A percentile compares a stretch with the other conserved stretches of the same genome.
Conservation (phyloP, 495 filamentous ascomycete species). For the Daldinia caldariorum region DNA sequence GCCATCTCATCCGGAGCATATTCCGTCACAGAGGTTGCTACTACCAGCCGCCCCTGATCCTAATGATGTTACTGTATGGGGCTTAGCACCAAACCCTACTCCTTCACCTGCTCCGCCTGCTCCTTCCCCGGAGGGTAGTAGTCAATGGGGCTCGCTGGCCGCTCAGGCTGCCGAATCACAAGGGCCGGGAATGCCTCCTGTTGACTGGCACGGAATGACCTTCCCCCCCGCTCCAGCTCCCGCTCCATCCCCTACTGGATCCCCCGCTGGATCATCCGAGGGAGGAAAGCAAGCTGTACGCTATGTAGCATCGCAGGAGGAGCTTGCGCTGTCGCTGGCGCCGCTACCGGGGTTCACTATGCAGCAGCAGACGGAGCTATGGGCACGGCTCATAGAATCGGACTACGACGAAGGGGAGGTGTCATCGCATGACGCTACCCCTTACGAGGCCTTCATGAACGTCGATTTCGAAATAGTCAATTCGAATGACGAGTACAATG, state of each 20-base stretch:
- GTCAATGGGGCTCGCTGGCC: background rate
- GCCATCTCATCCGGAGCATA: too few relatives aligned
- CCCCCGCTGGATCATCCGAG: too few relatives aligned
- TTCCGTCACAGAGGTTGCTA: background rate
- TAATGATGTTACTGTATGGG: background rate
- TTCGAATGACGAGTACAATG: background rate
- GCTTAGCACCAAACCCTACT: background rate
- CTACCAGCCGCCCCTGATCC: background rate
- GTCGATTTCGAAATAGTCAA: background rate
- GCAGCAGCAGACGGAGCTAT: background rate
- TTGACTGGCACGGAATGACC: too few relatives aligned
- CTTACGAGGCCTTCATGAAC: background rate
- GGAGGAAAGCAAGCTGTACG: too few relatives aligned
- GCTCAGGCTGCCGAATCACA: background rate
- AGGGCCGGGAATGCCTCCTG: background rate
- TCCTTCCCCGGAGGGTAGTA: background rate
- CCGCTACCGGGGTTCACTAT: background rate
- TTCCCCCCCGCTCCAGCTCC: too few relatives aligned
- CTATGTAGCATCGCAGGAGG: background rate
- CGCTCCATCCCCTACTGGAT: too few relatives aligned
- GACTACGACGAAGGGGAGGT: background rate
- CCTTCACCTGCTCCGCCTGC: background rate
- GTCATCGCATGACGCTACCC: background rate
- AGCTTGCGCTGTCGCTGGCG: background rate
- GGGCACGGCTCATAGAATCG: background rate